Percentiles rank a stretch among this genome's conserved stretches.
phyloP scores from a whole-genome alignment of 768 basidiomycete genomes.

The Porpolomopsis calyptriformis region DNA sequence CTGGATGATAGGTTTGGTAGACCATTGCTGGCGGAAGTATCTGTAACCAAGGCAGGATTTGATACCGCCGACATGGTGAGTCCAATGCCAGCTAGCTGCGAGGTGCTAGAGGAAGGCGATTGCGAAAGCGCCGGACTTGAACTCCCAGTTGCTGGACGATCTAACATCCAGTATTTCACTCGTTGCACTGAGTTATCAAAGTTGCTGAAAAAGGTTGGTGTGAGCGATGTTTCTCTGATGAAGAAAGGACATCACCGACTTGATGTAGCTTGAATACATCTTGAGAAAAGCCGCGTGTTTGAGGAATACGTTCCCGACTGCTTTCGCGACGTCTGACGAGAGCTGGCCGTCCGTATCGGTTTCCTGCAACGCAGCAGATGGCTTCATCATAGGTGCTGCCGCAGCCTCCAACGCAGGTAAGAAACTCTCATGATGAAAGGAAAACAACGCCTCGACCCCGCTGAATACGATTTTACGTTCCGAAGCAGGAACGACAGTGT shows the following conservation, averaged over 20 bases:
- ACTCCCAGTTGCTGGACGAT: conserved; percentile 32
- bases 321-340: conserved; percentile 63
- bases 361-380: conserved; percentile 32
- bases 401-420: conserved; percentile 82
- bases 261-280: conserved; percentile 98
- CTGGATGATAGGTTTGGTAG: conserved; percentile 56
- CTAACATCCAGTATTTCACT: conserved; percentile 75
- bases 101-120: conserved; percentile 51
- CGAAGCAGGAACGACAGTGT: conserved; percentile 72
- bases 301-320: conserved; percentile 81
- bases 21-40: conserved; percentile 30
- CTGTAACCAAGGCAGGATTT: conserved; percentile 31
- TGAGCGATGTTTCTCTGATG: conserved; percentile 7
- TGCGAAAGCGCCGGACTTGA: conserved; percentile 33
- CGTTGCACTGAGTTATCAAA: conserved; percentile 89
- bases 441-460: conserved; percentile 79
- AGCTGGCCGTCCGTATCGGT: conserved; percentile 63
- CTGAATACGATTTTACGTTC: conserved; percentile 91
- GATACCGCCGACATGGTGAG: conserved; percentile 44
- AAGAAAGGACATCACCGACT: conserved; percentile 44
- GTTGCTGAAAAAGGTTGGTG: conserved; percentile 44
- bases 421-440: conserved; percentile 89
- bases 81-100: conserved; percentile 55
- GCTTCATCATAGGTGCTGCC: conserved; percentile 53
- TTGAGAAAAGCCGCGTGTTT: conserved; percentile 96